A percentile compares a stretch with the other conserved stretches of the same genome.
Evolutionary conservation across 768 basidiomycete species (phyloP).

Genomic region (Mycena vulgaris): DNA sequence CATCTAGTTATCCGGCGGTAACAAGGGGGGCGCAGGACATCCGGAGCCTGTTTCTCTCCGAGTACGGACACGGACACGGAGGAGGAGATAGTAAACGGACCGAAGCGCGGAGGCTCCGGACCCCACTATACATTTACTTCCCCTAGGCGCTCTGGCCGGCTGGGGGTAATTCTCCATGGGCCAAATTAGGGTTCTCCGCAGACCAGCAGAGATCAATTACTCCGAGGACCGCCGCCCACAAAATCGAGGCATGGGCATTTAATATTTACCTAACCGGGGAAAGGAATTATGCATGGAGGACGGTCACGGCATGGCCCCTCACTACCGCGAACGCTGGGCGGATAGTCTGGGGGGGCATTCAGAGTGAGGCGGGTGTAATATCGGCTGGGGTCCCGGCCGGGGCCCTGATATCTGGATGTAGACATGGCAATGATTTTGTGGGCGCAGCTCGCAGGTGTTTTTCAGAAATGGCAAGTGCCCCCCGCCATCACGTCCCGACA

Average conservation of each 20-base stretch:
- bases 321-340: too few relatives aligned
- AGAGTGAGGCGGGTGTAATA: not conserved
- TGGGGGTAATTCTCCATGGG: not conserved
- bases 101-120: too few relatives aligned
- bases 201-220: not conserved
- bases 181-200: not conserved
- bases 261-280: too few relatives aligned
- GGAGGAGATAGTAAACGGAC: not conserved
- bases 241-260: not conserved
- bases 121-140: too few relatives aligned
- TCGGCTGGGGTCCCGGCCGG: not conserved
- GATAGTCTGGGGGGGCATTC: too few relatives aligned
- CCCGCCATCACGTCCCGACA: constrained; percentile 25
- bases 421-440: constrained; percentile 10
- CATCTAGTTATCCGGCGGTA: not conserved
- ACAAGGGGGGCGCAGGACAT: not conserved
- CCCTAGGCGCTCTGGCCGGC: not conserved
- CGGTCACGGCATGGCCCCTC: too few relatives aligned
- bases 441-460: not conserved
- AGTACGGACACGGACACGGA: too few relatives aligned
- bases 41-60: not conserved
- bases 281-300: too few relatives aligned
- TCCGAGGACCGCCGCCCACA: too few relatives aligned
- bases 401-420: not conserved
- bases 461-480: constrained; percentile 20